These are phyloP conservation scores for Alternaria ethzedia DNA, from an alignment of 2,329 filamentous ascomycete species.

Conservation along the genomic window DNA sequence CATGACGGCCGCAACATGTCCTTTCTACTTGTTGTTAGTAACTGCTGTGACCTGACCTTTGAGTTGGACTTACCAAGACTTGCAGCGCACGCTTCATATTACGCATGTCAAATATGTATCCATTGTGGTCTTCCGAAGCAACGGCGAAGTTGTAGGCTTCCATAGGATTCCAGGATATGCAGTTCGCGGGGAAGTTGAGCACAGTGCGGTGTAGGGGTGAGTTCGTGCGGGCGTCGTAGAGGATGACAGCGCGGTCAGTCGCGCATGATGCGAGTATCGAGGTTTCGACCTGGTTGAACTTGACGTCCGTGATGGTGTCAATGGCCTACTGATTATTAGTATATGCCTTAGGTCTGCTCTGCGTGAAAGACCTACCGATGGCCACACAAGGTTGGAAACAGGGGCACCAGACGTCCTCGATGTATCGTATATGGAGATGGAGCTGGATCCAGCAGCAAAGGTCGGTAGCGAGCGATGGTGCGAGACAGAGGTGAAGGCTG, in stretches of 20 bases:
- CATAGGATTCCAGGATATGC: slow-evolving; percentile 94
- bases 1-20: slow-evolving; percentile 92
- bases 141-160: slow-evolving; percentile 95
- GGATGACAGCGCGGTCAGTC: slow-evolving; percentile 82
- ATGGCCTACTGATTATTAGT: slow-evolving; percentile 56
- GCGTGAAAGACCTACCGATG: slow-evolving; percentile 57
- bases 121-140: slow-evolving; percentile 93
- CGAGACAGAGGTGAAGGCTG: slow-evolving; percentile 82
- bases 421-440: slow-evolving; percentile 88
- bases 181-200: slow-evolving; percentile 89
- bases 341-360: background rate
- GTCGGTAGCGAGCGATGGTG: slow-evolving; percentile 80
- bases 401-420: slow-evolving; percentile 77
- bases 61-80: slow-evolving; percentile 63
- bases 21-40: slow-evolving; percentile 58
- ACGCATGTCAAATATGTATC: slow-evolving; percentile 92
- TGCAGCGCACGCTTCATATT: slow-evolving; percentile 88
- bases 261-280: slow-evolving; percentile 86
- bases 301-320: slow-evolving; percentile 83
- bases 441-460: slow-evolving; percentile 79
- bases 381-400: slow-evolving; percentile 84
- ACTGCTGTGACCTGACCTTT: background rate
- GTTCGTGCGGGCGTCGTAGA: slow-evolving; percentile 90
- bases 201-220: slow-evolving; percentile 82
- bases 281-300: slow-evolving; percentile 94